These are phyloP conservation scores for Trematosphaeria pertusa DNA, from an alignment of 2,329 filamentous ascomycete genomes.

Conservation along the genomic window DNA sequence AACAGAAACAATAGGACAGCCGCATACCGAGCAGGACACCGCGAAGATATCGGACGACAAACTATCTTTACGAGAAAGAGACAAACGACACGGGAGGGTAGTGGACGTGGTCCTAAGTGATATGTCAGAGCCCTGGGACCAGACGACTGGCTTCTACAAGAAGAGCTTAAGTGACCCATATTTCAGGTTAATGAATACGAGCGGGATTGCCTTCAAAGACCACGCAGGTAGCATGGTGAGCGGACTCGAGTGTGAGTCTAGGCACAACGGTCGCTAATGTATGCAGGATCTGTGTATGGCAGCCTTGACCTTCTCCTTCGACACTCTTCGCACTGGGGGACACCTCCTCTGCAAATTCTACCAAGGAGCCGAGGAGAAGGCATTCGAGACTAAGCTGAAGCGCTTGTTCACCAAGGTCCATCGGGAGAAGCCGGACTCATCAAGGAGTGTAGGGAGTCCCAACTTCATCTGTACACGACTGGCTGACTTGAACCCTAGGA, in stretches of 20 bases:
- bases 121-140: slow-evolving; percentile 97
- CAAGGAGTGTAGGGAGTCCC: slow-evolving; percentile 70
- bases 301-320: slow-evolving; percentile 82
- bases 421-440: slow-evolving; percentile 90
- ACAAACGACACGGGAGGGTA: slow-evolving; percentile 59
- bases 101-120: slow-evolving; percentile 97
- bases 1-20: slow-evolving; percentile 22
- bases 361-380: slow-evolving; percentile 85
- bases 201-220: slow-evolving; percentile 83
- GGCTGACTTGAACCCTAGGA: slow-evolving; percentile 59
- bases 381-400: slow-evolving; percentile 75
- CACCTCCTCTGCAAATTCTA: slow-evolving; percentile 99
- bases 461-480: neutral
- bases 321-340: slow-evolving; percentile 81
- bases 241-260: too few species aligned
- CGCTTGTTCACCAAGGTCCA: slow-evolving; percentile 80
- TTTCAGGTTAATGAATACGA: slow-evolving; percentile 99
- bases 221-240: slow-evolving; percentile 94
- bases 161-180: slow-evolving; percentile 95
- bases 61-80: slow-evolving; percentile 41
- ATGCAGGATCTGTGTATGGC: slow-evolving; percentile 85
- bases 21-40: slow-evolving; percentile 15
- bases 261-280: neutral
- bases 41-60: slow-evolving; percentile 31
- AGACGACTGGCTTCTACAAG: slow-evolving; percentile 78